Conservation (phyloP, 345 rosid species). For the Hibiscus mutabilis region DNA sequence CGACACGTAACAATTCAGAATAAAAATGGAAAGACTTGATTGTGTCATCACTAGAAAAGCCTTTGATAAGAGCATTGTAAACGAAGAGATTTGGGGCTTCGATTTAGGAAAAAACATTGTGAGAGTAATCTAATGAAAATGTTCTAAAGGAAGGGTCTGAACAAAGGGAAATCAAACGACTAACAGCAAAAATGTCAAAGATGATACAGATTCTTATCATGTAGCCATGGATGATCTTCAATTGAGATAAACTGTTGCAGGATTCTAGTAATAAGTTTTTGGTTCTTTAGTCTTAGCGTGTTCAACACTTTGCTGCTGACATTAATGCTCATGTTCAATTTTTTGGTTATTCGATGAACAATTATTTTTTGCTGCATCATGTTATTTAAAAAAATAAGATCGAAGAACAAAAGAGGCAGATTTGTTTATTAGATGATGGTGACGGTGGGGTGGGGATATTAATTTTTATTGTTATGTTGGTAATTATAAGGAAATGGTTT, state of each 20-base stretch:
- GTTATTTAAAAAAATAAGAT: no score
- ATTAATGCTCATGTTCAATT: slow-evolving; percentile 21
- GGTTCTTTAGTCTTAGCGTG: slow-evolving; percentile 43
- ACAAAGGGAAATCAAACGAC: slow-evolving; percentile 50
- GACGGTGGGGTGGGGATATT: no score
- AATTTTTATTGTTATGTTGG: no score
- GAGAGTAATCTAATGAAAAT: slow-evolving; percentile 32
- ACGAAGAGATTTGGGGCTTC: slow-evolving; percentile 51
- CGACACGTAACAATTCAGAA: slow-evolving; percentile 25
- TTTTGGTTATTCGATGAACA: no score
- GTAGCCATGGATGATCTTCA: slow-evolving; percentile 62
- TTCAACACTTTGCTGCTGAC: slow-evolving; percentile 31
- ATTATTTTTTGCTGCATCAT: no score
- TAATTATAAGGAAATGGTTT: no score
- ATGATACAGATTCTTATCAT: slow-evolving; percentile 52
- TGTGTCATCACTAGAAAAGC: slow-evolving; percentile 42
- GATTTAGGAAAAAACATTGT: slow-evolving; percentile 40
- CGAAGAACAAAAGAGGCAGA: no score
- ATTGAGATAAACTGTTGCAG: slow-evolving; percentile 36
- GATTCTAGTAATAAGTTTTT: slow-evolving; percentile 55
- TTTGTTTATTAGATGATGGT: no score
- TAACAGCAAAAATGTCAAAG: slow-evolving; percentile 46
- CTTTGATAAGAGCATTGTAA: slow-evolving; percentile 48
- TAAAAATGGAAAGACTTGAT: slow-evolving; percentile 38
- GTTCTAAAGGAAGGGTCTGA: slow-evolving; percentile 18